Percentiles rank a stretch among this genome's conserved stretches.
Evolutionary conservation across 23 red algal genomes (phyloP).

Genomic region (Gracilaria caudata): DNA sequence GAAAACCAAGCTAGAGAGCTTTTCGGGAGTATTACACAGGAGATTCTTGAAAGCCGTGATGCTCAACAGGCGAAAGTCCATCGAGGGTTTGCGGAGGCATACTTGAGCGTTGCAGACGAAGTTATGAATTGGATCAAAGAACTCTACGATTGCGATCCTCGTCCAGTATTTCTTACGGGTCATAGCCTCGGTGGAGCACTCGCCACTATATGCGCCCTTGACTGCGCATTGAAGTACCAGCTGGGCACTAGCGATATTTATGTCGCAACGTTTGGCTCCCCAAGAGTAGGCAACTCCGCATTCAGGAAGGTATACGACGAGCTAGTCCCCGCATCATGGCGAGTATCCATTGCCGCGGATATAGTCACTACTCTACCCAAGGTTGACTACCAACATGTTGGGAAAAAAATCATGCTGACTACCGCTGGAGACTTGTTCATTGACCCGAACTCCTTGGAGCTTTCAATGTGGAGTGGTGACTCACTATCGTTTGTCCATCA

Average conservation of each 20-base stretch:
- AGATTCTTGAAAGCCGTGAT: constrained; percentile 51
- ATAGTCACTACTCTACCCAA: constrained; percentile 73
- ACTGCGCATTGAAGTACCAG: constrained; percentile 52
- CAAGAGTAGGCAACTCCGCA: constrained; percentile 61
- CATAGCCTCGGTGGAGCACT: constrained; percentile 75
- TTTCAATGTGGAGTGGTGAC: constrained; percentile 78
- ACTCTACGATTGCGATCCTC: constrained; percentile 41
- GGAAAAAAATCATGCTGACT: constrained; percentile 80
- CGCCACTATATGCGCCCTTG: constrained; percentile 71
- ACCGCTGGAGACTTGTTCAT: constrained; percentile 78
- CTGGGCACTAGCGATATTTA: constrained; percentile 59
- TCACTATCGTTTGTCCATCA: constrained; percentile 65
- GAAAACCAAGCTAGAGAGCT: constrained; percentile 1
- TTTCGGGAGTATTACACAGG: constrained; percentile 45
- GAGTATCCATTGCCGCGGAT: constrained; percentile 69
- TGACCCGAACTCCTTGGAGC: constrained; percentile 76
- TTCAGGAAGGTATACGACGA: constrained; percentile 71
- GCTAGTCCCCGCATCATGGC: constrained; percentile 58
- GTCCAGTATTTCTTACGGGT: constrained; percentile 78
- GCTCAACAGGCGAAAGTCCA: constrained; percentile 61
- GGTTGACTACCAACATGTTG: constrained; percentile 72
- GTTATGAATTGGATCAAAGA: constrained; percentile 59
- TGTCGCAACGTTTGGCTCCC: constrained; percentile 79
- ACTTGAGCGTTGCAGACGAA: constrained; percentile 59
- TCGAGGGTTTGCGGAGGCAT: constrained; percentile 71